A percentile compares a stretch with the other conserved stretches of the same genome.
Evolutionary conservation across 495 filamentous ascomycete genomes (phyloP).

Genomic region (Xanthoparmelia taractica): DNA sequence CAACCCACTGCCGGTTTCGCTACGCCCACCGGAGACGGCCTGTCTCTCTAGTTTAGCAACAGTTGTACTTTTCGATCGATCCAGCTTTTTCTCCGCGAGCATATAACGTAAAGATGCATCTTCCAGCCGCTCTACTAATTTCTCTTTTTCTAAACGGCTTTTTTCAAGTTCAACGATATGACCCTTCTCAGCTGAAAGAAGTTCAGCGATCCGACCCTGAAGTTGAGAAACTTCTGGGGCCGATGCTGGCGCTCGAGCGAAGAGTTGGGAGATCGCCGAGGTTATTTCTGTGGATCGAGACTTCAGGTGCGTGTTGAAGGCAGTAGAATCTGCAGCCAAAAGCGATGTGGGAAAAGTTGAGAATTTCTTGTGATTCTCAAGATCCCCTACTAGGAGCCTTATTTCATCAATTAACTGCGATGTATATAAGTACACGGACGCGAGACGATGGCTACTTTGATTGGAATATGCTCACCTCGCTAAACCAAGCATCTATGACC

Average conservation of each 20-base stretch:
- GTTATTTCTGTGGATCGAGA: conserved; percentile 54
- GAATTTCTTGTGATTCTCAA: conserved; percentile 41
- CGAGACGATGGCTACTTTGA: background rate
- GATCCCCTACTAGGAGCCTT: conserved; percentile 54
- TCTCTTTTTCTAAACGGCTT: conserved; percentile 69
- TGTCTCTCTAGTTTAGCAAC: conserved; percentile 91
- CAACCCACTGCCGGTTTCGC: conserved; percentile 45
- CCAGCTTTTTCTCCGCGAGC: conserved; percentile 87
- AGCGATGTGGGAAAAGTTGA: conserved; percentile 52
- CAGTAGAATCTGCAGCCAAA: conserved; percentile 55
- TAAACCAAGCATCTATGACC: conserved; percentile 83
- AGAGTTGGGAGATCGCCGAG: conserved; percentile 49
- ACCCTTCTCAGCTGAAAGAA: conserved; percentile 74
- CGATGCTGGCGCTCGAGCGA: conserved; percentile 38
- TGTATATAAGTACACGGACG: conserved; percentile 4
- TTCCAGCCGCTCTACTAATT: conserved; percentile 74
- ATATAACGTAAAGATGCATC: conserved; percentile 82
- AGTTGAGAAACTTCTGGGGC: conserved; percentile 61
- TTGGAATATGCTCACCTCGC: conserved; percentile 55
- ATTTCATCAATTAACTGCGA: conserved; percentile 78
- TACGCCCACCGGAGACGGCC: conserved; percentile 57
- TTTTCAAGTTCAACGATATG: conserved; percentile 69
- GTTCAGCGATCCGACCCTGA: conserved; percentile 61
- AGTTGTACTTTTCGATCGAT: conserved; percentile 75
- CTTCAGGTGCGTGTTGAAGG: conserved; percentile 71